These are phyloP conservation scores for Cytospora schulzeri DNA, from an alignment of 2,329 filamentous ascomycete genomes.

Conservation along the genomic window DNA sequence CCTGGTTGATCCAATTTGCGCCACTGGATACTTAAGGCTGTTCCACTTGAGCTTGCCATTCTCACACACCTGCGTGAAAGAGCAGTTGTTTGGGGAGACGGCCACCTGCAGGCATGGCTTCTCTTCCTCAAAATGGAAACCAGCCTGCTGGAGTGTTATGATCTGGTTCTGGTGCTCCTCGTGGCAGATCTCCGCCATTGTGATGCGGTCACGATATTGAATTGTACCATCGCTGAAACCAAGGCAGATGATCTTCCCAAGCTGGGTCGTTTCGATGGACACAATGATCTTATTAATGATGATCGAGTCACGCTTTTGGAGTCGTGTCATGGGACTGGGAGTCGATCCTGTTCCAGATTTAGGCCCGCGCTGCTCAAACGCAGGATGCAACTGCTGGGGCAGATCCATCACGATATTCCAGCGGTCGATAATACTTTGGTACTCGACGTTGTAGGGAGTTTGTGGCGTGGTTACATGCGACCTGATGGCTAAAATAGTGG, in stretches of 20 bases:
- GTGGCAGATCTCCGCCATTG: conserved; percentile 68
- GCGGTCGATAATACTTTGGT: conserved; percentile 74
- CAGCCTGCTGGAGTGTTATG: conserved; percentile 72
- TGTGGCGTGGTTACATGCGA: conserved; percentile 58
- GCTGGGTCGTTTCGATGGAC: conserved; percentile 67
- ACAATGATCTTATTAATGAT: conserved; percentile 71
- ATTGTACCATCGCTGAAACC: conserved; percentile 79
- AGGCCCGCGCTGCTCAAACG: conserved; percentile 74
- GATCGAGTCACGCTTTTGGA: conserved; percentile 70
- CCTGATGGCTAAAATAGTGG: conserved; percentile 73
- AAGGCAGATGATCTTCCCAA: conserved; percentile 72
- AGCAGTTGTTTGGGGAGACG: conserved; percentile 62
- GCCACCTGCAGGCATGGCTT: conserved; percentile 65
- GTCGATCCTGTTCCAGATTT: conserved; percentile 57
- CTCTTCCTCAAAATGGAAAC: conserved; percentile 71
- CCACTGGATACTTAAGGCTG: conserved; percentile 51
- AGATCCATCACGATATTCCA: conserved; percentile 78
- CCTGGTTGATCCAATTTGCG: conserved; percentile 50
- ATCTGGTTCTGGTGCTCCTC: conserved; percentile 67
- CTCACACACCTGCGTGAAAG: conserved; percentile 59
- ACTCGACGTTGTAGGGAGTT: conserved; percentile 62
- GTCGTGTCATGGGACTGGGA: conserved; percentile 37
- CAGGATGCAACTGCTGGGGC: conserved; percentile 68
- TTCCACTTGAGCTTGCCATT: conserved; percentile 63
- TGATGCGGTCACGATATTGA: conserved; percentile 76